A percentile compares a stretch with the other conserved stretches of the same genome.
These are phyloP conservation scores for Apium graveolens DNA, from an alignment of 129 eudicot genomes.

Conservation along the genomic window DNA sequence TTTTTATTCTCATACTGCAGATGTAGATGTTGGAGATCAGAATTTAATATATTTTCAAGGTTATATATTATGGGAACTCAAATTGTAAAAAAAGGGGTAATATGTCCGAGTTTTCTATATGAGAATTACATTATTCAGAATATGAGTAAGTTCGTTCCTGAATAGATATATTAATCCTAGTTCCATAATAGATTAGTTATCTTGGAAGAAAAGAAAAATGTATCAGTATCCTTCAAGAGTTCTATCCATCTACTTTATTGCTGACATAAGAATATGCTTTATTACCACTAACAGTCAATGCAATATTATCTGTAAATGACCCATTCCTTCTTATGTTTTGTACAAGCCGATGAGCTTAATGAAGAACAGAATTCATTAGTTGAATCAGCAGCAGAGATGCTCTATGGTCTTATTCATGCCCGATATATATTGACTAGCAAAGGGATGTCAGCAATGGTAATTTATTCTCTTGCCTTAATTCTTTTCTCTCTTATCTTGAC, in stretches of 20 bases:
- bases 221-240: not conserved
- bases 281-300: not conserved
- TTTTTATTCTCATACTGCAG: not conserved
- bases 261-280: not conserved
- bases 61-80: not conserved
- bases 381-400: constrained; percentile 56
- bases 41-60: not conserved
- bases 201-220: not conserved
- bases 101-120: not conserved
- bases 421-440: constrained; percentile 45
- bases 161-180: not conserved
- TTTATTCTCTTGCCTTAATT: not conserved
- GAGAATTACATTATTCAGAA: not conserved
- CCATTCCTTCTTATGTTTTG: not conserved
- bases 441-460: constrained; percentile 46
- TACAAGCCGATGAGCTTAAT: constrained; percentile 35
- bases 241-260: not conserved
- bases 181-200: not conserved
- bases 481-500: not conserved
- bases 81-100: not conserved
- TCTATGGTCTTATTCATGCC: constrained; percentile 49
- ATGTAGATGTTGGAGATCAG: not conserved
- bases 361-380: constrained; percentile 43
- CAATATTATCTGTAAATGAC: not conserved
- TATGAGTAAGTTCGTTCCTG: not conserved